Percentiles rank a stretch among this genome's conserved stretches.
Evolutionary conservation across 148 eudicot species (phyloP).

Genomic region (Vaccinium vitisidaea): DNA sequence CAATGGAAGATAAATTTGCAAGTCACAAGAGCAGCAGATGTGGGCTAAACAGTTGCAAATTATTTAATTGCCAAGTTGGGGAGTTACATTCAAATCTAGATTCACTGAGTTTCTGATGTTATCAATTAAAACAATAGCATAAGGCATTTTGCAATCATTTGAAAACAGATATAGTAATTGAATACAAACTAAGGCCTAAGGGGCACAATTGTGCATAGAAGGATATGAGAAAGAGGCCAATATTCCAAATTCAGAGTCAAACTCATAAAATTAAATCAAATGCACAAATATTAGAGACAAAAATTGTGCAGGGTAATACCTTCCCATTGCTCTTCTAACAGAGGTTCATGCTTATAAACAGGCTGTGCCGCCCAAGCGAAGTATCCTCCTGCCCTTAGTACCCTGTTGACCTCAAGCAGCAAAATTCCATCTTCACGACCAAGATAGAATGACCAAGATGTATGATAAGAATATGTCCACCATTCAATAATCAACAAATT

Average conservation of each 20-base stretch:
- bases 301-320: slow-evolving; percentile 35
- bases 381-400: slow-evolving; percentile 94
- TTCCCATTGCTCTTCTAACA: slow-evolving; percentile 90
- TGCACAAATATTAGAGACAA: background rate
- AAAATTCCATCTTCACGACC: slow-evolving; percentile 74
- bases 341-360: slow-evolving; percentile 87
- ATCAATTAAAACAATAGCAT: slow-evolving; percentile 5
- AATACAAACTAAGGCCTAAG: slow-evolving; percentile 5
- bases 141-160: background rate
- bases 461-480: slow-evolving; percentile 14
- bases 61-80: background rate
- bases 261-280: background rate
- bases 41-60: background rate
- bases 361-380: slow-evolving; percentile 99
- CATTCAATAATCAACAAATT: background rate
- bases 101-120: background rate
- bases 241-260: background rate
- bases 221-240: slow-evolving; percentile 9
- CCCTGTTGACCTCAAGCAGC: slow-evolving; percentile 90
- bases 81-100: background rate
- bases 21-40: background rate
- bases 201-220: background rate
- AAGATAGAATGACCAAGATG: slow-evolving; percentile 22
- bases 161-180: background rate
- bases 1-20: slow-evolving; percentile 10